Percentiles rank a stretch among this genome's conserved stretches.
Conservation (phyloP, 1,284 basidiomycete genomes). For the Pisolithus thermaeus region DNA sequence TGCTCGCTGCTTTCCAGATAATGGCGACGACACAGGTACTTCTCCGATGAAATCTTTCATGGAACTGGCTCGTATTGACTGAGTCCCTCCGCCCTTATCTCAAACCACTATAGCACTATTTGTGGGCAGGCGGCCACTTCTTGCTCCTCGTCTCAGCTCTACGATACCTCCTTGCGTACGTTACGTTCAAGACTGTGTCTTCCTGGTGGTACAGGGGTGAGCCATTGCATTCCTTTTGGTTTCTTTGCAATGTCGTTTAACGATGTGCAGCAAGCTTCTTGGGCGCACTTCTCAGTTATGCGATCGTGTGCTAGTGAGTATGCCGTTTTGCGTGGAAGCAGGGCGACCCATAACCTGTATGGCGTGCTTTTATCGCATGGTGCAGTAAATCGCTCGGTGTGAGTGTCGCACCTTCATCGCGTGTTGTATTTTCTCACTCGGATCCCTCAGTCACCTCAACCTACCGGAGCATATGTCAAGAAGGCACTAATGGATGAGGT, state of each 20-base stretch:
- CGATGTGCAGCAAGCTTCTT: slow-evolving; percentile 59
- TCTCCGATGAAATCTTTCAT: background rate
- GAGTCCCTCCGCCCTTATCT: slow-evolving; percentile 7
- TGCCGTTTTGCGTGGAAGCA: slow-evolving; percentile 13
- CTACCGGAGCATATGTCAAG: slow-evolving; percentile 60
- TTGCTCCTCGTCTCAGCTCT: slow-evolving; percentile 62
- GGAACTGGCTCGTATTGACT: slow-evolving; percentile 1
- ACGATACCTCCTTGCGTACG: slow-evolving; percentile 61
- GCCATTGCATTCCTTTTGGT: slow-evolving; percentile 13
- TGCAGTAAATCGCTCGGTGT: slow-evolving; percentile 74
- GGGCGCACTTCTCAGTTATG: slow-evolving; percentile 84
- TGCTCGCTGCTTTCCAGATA: slow-evolving; percentile 7
- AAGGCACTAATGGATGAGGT: slow-evolving; percentile 83
- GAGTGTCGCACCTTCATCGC: slow-evolving; percentile 30
- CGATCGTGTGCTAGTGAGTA: slow-evolving; percentile 86
- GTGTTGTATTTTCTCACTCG: slow-evolving; percentile 27
- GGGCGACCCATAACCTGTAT: slow-evolving; percentile 16
- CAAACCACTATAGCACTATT: slow-evolving; percentile 54
- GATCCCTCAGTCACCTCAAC: slow-evolving; percentile 58
- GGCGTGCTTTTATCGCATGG: slow-evolving; percentile 12
- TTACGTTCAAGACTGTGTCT: slow-evolving; percentile 59
- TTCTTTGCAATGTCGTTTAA: background rate
- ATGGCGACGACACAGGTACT: slow-evolving; percentile 66
- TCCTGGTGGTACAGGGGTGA: slow-evolving; percentile 74
- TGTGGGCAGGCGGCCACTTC: slow-evolving; percentile 81